These are phyloP conservation scores for Diplocarpon mali DNA, from an alignment of 2,329 filamentous ascomycete genomes.

Conservation along the genomic window DNA sequence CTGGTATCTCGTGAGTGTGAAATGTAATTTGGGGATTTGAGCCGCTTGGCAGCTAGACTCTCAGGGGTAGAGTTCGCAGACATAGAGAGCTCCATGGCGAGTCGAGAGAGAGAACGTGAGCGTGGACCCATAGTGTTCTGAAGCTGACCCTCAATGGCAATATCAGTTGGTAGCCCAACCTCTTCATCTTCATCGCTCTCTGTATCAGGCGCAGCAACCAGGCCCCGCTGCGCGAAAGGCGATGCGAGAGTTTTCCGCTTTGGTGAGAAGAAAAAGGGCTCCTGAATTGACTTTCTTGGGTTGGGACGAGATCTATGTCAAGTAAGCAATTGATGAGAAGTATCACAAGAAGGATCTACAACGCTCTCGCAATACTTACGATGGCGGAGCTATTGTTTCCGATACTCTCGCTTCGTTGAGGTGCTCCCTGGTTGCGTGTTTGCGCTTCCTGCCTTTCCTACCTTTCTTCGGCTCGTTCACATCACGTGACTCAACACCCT, in stretches of 20 bases:
- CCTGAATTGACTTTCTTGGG: background rate
- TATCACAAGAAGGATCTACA: too few relatives aligned
- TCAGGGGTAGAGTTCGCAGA: too few relatives aligned
- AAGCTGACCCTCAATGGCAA: conserved; percentile 2
- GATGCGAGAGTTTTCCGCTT: conserved; percentile 19
- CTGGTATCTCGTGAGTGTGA: background rate
- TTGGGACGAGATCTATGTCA: background rate
- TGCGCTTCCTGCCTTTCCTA: conserved; percentile 5
- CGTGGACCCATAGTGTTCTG: background rate
- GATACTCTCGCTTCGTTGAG: background rate
- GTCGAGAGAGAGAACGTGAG: background rate
- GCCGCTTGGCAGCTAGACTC: too few relatives aligned
- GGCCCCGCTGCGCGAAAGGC: conserved; percentile 12
- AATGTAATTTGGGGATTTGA: too few relatives aligned
- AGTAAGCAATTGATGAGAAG: background rate
- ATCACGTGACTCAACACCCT: conserved; percentile 1
- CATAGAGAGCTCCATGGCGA: too few relatives aligned
- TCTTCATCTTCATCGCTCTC: conserved; percentile 15
- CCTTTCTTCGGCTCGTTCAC: background rate
- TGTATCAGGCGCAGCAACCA: conserved; percentile 8
- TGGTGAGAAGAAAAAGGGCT: conserved; percentile 2
- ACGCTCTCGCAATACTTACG: background rate
- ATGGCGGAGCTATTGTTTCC: background rate
- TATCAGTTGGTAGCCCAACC: background rate
- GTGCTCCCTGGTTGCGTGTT: background rate